A percentile compares a stretch with the other conserved stretches of the same genome.
phyloP scores from a whole-genome alignment of 2,329 filamentous ascomycete species.

The Ascocoryne sarcoides region DNA sequence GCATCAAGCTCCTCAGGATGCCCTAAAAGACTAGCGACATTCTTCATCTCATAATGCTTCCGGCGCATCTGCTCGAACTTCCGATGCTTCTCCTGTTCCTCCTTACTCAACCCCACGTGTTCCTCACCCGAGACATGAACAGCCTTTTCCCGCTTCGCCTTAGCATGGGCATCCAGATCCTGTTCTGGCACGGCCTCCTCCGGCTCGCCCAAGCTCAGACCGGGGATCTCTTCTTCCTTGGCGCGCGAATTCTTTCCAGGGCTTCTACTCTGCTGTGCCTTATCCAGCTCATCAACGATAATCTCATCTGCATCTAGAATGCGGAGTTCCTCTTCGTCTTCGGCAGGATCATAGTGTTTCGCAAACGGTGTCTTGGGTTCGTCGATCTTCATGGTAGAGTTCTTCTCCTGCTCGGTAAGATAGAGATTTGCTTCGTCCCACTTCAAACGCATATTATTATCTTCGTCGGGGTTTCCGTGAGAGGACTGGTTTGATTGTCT shows the following conservation, averaged over 20 bases:
- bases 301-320: conserved; percentile 62
- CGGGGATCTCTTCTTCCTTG: conserved; percentile 76
- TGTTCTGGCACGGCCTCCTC: conserved; percentile 59
- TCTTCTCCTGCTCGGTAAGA: conserved; percentile 91
- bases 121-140: conserved; percentile 67
- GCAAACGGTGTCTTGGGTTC: conserved; percentile 98
- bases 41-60: conserved; percentile 98
- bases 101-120: conserved; percentile 49
- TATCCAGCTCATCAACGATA: conserved; percentile 59
- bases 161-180: conserved; percentile 33
- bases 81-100: conserved; percentile 84
- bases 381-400: conserved; percentile 95
- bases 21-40: conserved; percentile 80
- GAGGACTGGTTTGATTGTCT: conserved; percentile 32
- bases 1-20: conserved; percentile 60
- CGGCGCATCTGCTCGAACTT: conserved; percentile 87
- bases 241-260: conserved; percentile 18
- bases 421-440: conserved; percentile 99
- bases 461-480: conserved; percentile 27
- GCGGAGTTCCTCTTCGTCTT: conserved; percentile 65
- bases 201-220: conserved; percentile 84
- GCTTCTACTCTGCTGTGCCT: conserved; percentile 10
- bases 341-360: conserved; percentile 78
- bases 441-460: conserved; percentile 67
- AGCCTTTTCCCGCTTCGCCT: conserved; percentile 52